Evolutionary conservation across 192 early-diverging fungal species (phyloP), one percentile per base, ranked within the genome.

Genomic region (Entomortierella parvispora): DNA sequence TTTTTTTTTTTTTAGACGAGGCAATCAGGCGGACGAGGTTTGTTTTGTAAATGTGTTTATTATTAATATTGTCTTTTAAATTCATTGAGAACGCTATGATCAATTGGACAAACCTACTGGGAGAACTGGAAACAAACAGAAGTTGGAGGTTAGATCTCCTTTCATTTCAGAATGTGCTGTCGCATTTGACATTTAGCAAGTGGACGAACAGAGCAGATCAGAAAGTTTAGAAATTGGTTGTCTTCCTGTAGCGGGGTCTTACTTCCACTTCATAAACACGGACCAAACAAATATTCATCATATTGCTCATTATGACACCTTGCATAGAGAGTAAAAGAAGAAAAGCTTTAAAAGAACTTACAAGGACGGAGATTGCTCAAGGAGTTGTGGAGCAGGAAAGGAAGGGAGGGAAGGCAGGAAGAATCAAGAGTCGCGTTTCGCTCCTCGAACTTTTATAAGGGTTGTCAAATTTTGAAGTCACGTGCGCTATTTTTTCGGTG

Each of bases 251-350:
- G 66, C 74, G 74, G 74, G 74, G 65, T 68, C 65, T 77, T 68
- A 77, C 65, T 67, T 75, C 72, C 74, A 43, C 66, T 65, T 77
- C 74, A 77, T 77, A 77, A 77, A 77, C 74, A 77, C 74, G 74
- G 74, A 77, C 74, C 74, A 77, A 77, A 77, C 74, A 77, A 40
- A 46, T 51, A 67, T 77, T 77, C 72, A 77, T 77, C 72, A 77
- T 77, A 68, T 37, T 67, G 59, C 62, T 15, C 18, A 49, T 18
- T 7, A n/a, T n/a, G n/a, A n/a, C n/a, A n/a, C n/a, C n/a, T n/a
- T n/a, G n/a, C n/a, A n/a, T n/a, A n/a, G n/a, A n/a, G n/a, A 26
- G 10, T 23, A 18, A 25, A 8, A 2, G 20, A 10, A 58, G 37
- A 40, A 40, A 40, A 9, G 37, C 12, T 40, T 5, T 40, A 40